Evolutionary conservation across 2,329 filamentous ascomycete genomes (phyloP).

Genomic region (Neofusicoccum umdonicola): DNA sequence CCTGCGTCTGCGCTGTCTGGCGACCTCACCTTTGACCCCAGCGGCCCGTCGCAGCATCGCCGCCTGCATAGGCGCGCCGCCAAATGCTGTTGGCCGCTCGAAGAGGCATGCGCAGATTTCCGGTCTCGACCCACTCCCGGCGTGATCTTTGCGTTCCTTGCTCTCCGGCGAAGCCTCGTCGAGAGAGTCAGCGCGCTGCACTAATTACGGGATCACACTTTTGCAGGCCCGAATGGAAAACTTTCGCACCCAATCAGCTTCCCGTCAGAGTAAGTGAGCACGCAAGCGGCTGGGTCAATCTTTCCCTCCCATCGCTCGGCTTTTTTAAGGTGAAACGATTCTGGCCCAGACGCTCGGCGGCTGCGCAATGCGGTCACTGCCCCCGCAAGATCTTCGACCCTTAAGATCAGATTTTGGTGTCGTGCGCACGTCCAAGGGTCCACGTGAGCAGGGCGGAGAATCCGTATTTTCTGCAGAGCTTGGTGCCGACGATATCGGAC

Average conservation of each 20-base stretch:
- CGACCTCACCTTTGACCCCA: not conserved
- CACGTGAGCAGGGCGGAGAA: not conserved
- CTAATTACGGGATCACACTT: conserved; percentile 4
- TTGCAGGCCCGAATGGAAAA: conserved; percentile 8
- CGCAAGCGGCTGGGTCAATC: conserved; percentile 13
- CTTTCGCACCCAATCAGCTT: conserved; percentile 12
- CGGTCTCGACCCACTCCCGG: not conserved
- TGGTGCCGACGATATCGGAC: not conserved
- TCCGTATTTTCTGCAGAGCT: not conserved
- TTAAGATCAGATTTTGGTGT: conserved; percentile 11
- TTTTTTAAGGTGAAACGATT: not conserved
- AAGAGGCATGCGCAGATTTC: conserved; percentile 12
- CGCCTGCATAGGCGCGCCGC: conserved; percentile 7
- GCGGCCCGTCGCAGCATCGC: conserved; percentile 1
- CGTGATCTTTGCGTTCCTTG: conserved; percentile 13
- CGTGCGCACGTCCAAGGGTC: not conserved
- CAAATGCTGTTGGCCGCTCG: conserved; percentile 5
- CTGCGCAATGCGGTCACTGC: conserved; percentile 14
- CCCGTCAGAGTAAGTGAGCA: conserved; percentile 4
- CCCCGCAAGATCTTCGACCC: conserved; percentile 11
- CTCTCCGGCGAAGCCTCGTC: not conserved
- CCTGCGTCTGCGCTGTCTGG: conserved; percentile 12
- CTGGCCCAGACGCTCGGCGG: conserved; percentile 4
- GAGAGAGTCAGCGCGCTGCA: not conserved
- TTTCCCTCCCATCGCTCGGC: not conserved